Conservation (phyloP, 495 filamentous ascomycete genomes). For the Annulohypoxylon maeteangense region DNA sequence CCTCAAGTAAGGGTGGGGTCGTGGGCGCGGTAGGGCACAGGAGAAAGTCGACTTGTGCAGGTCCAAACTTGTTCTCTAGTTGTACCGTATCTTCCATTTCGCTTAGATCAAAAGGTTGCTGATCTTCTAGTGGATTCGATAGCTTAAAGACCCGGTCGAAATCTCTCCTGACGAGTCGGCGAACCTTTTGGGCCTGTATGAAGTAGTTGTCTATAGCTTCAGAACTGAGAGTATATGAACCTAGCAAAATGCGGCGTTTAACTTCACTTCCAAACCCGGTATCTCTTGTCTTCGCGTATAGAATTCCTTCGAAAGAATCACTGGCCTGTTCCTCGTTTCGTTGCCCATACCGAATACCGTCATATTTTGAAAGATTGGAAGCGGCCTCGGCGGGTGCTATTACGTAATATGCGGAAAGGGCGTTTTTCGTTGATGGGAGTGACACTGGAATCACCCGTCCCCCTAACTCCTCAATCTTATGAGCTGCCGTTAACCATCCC, state of each 20-base stretch:
- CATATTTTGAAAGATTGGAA: conserved; percentile 97
- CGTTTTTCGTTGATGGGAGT: conserved; percentile 84
- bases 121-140: conserved; percentile 69
- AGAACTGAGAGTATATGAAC: conserved; percentile 90
- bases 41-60: conserved; percentile 79
- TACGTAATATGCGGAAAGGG: conserved; percentile 93
- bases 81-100: conserved; percentile 55
- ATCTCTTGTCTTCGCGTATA: conserved; percentile 81
- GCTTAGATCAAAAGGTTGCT: conserved; percentile 58
- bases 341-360: conserved; percentile 89
- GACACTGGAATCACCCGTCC: conserved; percentile 79
- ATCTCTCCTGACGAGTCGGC: conserved; percentile 83
- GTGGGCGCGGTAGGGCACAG: conserved; percentile 90
- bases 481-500: conserved; percentile 73
- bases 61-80: conserved; percentile 57
- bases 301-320: conserved; percentile 57
- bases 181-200: conserved; percentile 87
- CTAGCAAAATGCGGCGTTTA: conserved; percentile 83
- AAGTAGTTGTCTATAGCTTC: conserved; percentile 97
- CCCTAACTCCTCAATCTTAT: conserved; percentile 66
- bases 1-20: conserved; percentile 71
- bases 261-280: conserved; percentile 85
- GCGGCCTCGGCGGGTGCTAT: conserved; percentile 95
- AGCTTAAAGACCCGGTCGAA: conserved; percentile 81
- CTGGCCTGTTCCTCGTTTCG: conserved; percentile 52